Evolutionary conservation across 257 asterid species (phyloP), one percentile per base, ranked within the genome.

Genomic region (Fraxinus quadrangulata): DNA sequence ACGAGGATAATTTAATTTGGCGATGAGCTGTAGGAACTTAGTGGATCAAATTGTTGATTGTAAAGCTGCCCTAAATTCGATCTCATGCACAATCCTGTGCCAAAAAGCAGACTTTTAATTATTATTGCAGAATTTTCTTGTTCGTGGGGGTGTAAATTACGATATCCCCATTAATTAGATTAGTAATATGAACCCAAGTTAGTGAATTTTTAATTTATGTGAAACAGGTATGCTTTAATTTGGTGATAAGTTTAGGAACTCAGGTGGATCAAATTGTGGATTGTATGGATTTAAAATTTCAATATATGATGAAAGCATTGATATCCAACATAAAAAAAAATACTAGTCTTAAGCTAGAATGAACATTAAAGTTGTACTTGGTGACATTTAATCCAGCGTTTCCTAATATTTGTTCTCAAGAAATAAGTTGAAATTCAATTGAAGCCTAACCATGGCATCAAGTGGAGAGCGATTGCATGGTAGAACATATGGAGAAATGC

Each of bases 231-330:
- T 61, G 10, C 17, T 61, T 59, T 61, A 61, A 10, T 23, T 61
- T 61, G 68, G 33, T 61, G 33, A 24, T 24, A 24, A 24, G 68
- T 23, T 3, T 24, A 24, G 6, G 6, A 61, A 61, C 68, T 61
- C 68, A 37, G 98, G 47, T 39, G 47, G 13, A 39, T 49, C n/a
- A 12, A 49, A 49, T 49, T 49, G 59, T 16, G 1, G 59, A 14
- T 39, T 39, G 47, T 39, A 39, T 10, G n/a, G n/a, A 63, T 23
- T 23, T 23, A 63, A 63, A 61, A 12, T 24, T 24, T 31, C 65
- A 54, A 19, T 5, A 17, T 54, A 47, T 3, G 54, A 1, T 19
- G 24, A 16, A n/a, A 54, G 19, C 65, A 1, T 19, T 54, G 65
- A 19, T 19, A 54, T 54, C 12, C 3, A 6, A 6, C 11, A 54